phyloP scores from a whole-genome alignment of 495 filamentous ascomycete species.

The Sordaria brevicollis region DNA sequence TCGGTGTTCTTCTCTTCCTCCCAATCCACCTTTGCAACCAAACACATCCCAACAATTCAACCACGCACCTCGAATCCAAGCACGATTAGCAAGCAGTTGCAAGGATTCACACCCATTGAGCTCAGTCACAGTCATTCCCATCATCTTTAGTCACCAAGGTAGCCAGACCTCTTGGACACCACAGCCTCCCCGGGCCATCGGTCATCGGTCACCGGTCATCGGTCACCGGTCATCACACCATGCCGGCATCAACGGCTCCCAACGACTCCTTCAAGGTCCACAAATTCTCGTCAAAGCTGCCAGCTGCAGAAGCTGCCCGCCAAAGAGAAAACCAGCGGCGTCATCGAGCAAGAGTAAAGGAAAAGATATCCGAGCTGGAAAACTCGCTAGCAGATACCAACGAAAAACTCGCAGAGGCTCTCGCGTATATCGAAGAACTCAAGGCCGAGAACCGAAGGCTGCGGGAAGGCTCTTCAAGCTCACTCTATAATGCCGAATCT shows the following conservation, averaged over 20 bases:
- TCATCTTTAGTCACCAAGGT: neutral
- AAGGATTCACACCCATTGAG: neutral
- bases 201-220: too few species aligned
- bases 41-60: neutral
- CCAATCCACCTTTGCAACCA: neutral
- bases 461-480: neutral
- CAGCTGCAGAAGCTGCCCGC: conserved; percentile 15
- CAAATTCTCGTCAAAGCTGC: conserved; percentile 17
- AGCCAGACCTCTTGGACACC: neutral
- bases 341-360: conserved; percentile 21
- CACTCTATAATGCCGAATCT: neutral
- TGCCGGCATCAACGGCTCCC: neutral
- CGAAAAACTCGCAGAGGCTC: conserved; percentile 9
- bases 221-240: neutral
- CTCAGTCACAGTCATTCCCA: neutral
- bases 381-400: conserved; percentile 4
- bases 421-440: conserved; percentile 8
- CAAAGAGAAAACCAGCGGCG: conserved; percentile 22
- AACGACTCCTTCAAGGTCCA: neutral
- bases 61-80: neutral
- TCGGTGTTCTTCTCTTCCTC: neutral
- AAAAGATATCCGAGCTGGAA: conserved; percentile 15
- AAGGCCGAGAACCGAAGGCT: conserved; percentile 11
- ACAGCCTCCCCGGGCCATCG: too few species aligned
- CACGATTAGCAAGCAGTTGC: neutral